A percentile compares a stretch with the other conserved stretches of the same genome.
Evolutionary conservation across 1,284 basidiomycete genomes (phyloP).

Genomic region (Earliella scabrosa): DNA sequence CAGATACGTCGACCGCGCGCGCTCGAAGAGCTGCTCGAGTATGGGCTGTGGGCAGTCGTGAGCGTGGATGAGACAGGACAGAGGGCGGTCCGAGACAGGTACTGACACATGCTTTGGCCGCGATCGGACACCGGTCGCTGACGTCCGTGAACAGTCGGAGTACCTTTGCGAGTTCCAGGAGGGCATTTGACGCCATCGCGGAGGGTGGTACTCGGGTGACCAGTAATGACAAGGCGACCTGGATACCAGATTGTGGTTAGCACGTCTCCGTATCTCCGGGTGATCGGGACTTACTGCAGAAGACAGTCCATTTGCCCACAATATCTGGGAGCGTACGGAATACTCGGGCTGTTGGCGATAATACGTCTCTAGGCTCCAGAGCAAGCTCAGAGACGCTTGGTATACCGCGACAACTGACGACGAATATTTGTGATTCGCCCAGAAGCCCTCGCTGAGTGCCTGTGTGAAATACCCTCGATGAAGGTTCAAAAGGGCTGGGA

Average conservation of each 20-base stretch:
- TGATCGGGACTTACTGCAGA: slow-evolving; percentile 50
- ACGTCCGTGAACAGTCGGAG: slow-evolving; percentile 62
- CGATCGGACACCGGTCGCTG: slow-evolving; percentile 55
- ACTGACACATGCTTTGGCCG: slow-evolving; percentile 63
- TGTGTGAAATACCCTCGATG: slow-evolving; percentile 74
- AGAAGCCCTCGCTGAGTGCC: slow-evolving; percentile 65
- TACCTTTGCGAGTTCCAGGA: slow-evolving; percentile 65
- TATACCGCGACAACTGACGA: slow-evolving; percentile 68
- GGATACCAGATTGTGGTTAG: slow-evolving; percentile 7
- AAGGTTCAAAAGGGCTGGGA: slow-evolving; percentile 65
- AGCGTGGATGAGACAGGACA: neutral
- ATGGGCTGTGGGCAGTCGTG: slow-evolving; percentile 22
- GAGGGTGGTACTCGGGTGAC: slow-evolving; percentile 66
- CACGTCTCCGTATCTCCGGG: slow-evolving; percentile 4
- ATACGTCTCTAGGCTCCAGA: slow-evolving; percentile 59
- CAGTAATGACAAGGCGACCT: slow-evolving; percentile 72
- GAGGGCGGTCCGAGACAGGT: neutral
- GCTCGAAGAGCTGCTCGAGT: slow-evolving; percentile 29
- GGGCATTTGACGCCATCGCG: slow-evolving; percentile 59
- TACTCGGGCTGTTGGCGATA: slow-evolving; percentile 56
- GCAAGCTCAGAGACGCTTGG: slow-evolving; percentile 58
- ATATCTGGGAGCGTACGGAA: slow-evolving; percentile 57
- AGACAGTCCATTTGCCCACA: slow-evolving; percentile 71
- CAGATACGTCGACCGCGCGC: slow-evolving; percentile 27
- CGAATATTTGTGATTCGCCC: slow-evolving; percentile 58